Base-by-base conservation (phyloP, 495 filamentous ascomycete genomes). In the Daldinia grandis region DNA sequence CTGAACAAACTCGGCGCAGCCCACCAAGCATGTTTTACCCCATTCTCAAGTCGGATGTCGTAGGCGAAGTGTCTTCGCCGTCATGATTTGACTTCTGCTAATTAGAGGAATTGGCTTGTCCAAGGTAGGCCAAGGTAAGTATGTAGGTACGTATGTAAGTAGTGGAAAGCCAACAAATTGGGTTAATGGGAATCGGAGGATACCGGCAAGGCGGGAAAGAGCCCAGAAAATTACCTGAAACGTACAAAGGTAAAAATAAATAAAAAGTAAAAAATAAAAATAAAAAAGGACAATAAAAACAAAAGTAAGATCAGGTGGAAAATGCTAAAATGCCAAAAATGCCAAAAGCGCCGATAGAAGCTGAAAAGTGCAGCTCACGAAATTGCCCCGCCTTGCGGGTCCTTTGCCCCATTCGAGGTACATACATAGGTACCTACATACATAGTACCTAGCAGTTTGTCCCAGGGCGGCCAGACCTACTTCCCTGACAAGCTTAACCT, bases 21-120 rank as follows among this genome's bases (percentile, higher is more conserved):
- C 56, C 69, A 68, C 57, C 70, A 73, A 58, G 55, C 62, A 40
- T 55, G 61, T 62, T 68, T 68, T 73, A 73, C 70, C 70, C 70
- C 70, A 73, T 73, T 73, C 70, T 73, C 70, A 73, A 37, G 65
- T 69, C 31, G 61, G 70, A 37, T 68, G 70, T 69, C 62, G 70
- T 66, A 17, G 70, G 65, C 70, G 70, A 73, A 73, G 66, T 33
- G 33, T 62, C 65, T 68, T 73, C 70, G 66, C 70, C 70, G 70
- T 73, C 70, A 69, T 66, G 57, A 58, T 61, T 65, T 66, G 58
- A 50, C 24, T 58, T 62, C 33, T 60, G 19, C 38, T 59, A 30
- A 30, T 56, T 56, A 4, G 30, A 55, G 17, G 38, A 42, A 33
- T 31, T 25, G 31, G 24, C 33, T 44, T 27, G 17, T 54, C 61